Evolutionary conservation across 2,329 filamentous ascomycete genomes (phyloP).

Genomic region (Beauveria medogensis): DNA sequence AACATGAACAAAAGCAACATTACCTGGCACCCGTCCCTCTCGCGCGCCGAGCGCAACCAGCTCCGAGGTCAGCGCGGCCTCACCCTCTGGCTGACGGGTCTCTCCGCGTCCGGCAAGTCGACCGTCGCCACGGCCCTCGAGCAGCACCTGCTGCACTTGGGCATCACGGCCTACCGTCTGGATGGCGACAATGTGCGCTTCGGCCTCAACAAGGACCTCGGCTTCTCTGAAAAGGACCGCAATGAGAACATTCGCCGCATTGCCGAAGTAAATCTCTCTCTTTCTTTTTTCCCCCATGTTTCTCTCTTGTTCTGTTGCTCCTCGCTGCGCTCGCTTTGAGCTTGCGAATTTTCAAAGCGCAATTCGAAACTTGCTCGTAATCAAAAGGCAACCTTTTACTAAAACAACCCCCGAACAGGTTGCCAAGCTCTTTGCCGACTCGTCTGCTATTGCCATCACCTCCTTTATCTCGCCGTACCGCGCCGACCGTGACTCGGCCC

Average conservation of each 20-base stretch:
- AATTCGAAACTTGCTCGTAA: background rate
- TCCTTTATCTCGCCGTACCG: conserved; percentile 96
- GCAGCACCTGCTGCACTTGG: conserved; percentile 86
- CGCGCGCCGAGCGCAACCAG: conserved; percentile 65
- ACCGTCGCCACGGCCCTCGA: conserved; percentile 95
- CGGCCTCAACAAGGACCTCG: conserved; percentile 94
- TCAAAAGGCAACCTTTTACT: conserved; percentile 25
- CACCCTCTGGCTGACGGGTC: conserved; percentile 96
- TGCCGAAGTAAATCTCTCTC: conserved; percentile 49
- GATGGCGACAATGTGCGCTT: conserved; percentile 99
- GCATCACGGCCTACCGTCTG: conserved; percentile 78
- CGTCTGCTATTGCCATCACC: conserved; percentile 77
- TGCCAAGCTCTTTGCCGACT: conserved; percentile 92
- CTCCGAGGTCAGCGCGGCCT: conserved; percentile 78
- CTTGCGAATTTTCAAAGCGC: background rate
- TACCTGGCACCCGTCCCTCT: conserved; percentile 79
- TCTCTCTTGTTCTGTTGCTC: background rate
- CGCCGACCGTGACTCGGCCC: conserved; percentile 74
- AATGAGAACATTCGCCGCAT: conserved; percentile 98
- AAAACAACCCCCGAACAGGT: conserved; percentile 36
- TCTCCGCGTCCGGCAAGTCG: conserved; percentile 93
- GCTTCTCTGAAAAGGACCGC: conserved; percentile 85
- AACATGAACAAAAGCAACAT: conserved; percentile 66
- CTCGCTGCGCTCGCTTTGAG: background rate
- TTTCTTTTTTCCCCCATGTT: background rate